Conservation (phyloP, 2,329 filamentous ascomycete species). For the Tolypocladium album region DNA sequence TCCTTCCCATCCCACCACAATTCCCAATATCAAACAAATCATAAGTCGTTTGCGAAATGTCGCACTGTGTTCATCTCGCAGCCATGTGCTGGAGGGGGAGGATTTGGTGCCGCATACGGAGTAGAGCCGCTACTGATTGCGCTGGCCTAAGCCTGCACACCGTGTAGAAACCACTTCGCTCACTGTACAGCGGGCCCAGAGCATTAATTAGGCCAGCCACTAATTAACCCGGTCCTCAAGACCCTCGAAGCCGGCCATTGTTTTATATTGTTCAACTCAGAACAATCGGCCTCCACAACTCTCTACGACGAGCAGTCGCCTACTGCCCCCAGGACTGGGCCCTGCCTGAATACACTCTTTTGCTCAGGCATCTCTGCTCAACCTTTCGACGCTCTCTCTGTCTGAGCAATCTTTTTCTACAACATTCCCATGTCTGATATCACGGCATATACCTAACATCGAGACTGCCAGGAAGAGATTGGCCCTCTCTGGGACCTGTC, state of each 20-base stretch:
- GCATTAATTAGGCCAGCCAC: background rate
- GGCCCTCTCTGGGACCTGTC: background rate
- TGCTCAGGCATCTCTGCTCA: background rate
- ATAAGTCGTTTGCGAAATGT: background rate
- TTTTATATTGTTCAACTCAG: constrained; percentile 15
- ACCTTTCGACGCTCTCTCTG: background rate
- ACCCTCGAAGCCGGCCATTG: background rate
- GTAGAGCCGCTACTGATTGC: background rate
- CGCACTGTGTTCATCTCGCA: background rate
- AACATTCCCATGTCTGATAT: background rate
- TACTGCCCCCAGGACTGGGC: background rate
- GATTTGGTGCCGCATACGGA: too few relatives aligned
- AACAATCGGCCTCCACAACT: constrained; percentile 7
- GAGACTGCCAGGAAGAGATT: background rate
- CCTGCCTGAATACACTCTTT: background rate
- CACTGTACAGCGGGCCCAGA: background rate
- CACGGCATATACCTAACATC: background rate
- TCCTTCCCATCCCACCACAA: too few relatives aligned
- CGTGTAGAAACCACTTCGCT: background rate
- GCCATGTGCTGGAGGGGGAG: too few relatives aligned
- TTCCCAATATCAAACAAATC: too few relatives aligned
- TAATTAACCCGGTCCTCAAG: background rate
- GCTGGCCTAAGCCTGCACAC: background rate
- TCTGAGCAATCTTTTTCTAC: background rate
- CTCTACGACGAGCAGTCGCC: background rate